Base-by-base conservation (phyloP, 2,329 filamentous ascomycete species). In the Dactylella cylindrospora region DNA sequence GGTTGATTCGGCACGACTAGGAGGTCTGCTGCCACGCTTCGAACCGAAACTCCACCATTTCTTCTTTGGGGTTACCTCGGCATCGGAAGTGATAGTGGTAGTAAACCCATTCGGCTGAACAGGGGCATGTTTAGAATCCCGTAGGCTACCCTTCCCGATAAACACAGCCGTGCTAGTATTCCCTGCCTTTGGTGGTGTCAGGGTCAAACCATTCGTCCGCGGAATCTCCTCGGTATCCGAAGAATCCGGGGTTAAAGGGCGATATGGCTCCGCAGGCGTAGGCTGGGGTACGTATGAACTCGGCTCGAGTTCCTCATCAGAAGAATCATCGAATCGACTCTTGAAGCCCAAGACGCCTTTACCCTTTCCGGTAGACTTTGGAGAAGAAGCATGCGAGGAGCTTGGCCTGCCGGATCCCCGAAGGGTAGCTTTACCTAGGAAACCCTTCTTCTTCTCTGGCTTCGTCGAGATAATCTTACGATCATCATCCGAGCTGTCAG, bases 21-120 rank as follows among this genome's bases (percentile, higher is more conserved):
- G 47, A 13, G 47, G 47, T 23, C 49, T 41, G 4, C 26, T 12
- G 40, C 44, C 46, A 13, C 41, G 35, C 39, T 43, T 61, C 4
- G 55, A 61, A 13, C 55, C 55, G 39, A 61, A 61, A 22, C 35
- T 53, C 55, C 55, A 61, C 55, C 55, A 61, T 19, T 61, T 61
- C 47, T 61, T 61, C 55, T 61, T 61, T 10, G 55, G 55, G 20
- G 41, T 12, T 4, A 53, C 39, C 13, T 53, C 47, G 2, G 47
- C 39, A 19, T 53, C 47, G 2, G 47, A 47, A 4, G 55, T 53
- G 12, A 61, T 47, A 3, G 43, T n/a, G 3, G 55, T 49, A 2
- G 46, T 40, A 22, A 53, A 61, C 5, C 32, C 29, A 12, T 31
- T 36, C n/a, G 47, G 19, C 5, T 31, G 38, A n/a, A 23, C 47